Conservation (phyloP, 768 basidiomycete species). For the Agrocybe praecox region DNA sequence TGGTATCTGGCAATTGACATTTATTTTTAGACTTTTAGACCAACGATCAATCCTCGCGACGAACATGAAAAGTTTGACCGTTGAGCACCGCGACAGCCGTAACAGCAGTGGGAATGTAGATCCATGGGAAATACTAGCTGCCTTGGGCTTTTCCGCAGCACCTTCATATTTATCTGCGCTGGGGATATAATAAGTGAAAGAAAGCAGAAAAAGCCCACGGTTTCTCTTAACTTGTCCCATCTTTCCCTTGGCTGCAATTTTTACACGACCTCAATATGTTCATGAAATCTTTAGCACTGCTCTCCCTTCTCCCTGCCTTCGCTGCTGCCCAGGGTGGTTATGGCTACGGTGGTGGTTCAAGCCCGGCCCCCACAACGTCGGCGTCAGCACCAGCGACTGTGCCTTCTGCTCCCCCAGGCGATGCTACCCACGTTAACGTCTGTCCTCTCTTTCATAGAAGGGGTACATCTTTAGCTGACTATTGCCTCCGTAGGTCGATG, state of each 20-base stretch:
- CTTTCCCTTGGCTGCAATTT: slow-evolving; percentile 16
- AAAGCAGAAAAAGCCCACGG: background rate
- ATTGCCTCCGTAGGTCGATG: slow-evolving; percentile 38
- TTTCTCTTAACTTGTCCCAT: slow-evolving; percentile 6
- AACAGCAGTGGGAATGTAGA: slow-evolving; percentile 19
- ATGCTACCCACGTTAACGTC: slow-evolving; percentile 38
- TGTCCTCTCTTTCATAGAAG: background rate
- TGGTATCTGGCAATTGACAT: background rate
- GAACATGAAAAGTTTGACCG: slow-evolving; percentile 5
- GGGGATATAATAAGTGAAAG: slow-evolving; percentile 20
- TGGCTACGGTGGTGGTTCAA: slow-evolving; percentile 21
- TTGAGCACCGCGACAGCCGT: slow-evolving; percentile 13
- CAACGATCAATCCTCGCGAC: slow-evolving; percentile 14
- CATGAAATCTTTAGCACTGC: slow-evolving; percentile 14
- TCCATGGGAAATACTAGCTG: too few relatives aligned
- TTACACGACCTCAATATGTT: slow-evolving; percentile 19
- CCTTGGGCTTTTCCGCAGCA: slow-evolving; percentile 22
- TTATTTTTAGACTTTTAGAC: slow-evolving; percentile 12
- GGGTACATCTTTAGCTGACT: background rate
- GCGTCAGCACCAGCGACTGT: slow-evolving; percentile 26
- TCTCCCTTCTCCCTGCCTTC: slow-evolving; percentile 30
- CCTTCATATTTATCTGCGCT: background rate
- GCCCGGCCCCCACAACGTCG: slow-evolving; percentile 19
- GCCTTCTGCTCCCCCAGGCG: slow-evolving; percentile 42
- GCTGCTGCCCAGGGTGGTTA: slow-evolving; percentile 38